These are phyloP conservation scores for Terfezia boudieri DNA, from an alignment of 495 filamentous ascomycete genomes.

Conservation along the genomic window DNA sequence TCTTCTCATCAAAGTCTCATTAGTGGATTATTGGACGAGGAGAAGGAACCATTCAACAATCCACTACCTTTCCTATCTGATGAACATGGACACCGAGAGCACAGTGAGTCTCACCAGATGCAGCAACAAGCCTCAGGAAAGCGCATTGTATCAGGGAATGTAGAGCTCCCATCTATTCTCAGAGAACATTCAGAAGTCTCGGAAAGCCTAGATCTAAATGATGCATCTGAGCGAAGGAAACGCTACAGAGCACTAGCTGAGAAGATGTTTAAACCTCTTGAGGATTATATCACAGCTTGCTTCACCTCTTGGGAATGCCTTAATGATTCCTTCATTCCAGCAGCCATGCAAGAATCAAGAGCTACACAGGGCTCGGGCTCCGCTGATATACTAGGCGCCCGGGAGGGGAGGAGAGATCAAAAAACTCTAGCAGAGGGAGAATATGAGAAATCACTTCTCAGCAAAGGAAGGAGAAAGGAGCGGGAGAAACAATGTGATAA, in stretches of 20 bases:
- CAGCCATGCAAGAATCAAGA: background rate
- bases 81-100: too few relatives aligned
- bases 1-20: too few relatives aligned
- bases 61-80: background rate
- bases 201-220: too few relatives aligned
- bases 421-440: constrained; percentile 11
- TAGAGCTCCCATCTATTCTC: too few relatives aligned
- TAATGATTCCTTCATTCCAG: constrained; percentile 23
- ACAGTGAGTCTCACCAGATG: too few relatives aligned
- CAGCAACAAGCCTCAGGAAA: too few relatives aligned
- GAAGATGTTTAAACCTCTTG: constrained; percentile 1
- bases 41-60: background rate
- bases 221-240: background rate
- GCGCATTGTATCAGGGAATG: too few relatives aligned
- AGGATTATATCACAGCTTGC: constrained; percentile 28
- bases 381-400: background rate
- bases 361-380: background rate
- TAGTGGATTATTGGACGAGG: too few relatives aligned
- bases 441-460: constrained; percentile 14
- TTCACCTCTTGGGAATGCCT: constrained; percentile 49
- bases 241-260: background rate
- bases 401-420: constrained; percentile 1
- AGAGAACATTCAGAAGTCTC: too few relatives aligned
- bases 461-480: constrained; percentile 3
- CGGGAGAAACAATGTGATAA: constrained; percentile 6